Evolutionary conservation across 495 filamentous ascomycete genomes (phyloP).

Genomic region (Aspergillus diversus): DNA sequence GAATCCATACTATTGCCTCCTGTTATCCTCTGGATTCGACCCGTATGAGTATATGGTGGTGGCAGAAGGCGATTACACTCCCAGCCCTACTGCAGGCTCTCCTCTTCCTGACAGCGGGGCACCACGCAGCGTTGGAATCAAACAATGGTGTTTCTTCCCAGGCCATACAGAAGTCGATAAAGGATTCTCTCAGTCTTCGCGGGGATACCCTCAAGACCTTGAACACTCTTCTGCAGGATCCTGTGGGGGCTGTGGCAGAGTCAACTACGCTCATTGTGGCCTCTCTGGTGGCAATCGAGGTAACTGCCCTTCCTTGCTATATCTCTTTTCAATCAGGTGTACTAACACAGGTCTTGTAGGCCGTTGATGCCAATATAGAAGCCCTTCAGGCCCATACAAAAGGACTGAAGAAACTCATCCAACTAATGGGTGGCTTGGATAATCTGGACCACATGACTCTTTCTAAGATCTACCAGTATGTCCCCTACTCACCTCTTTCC

Average conservation of each 20-base stretch:
- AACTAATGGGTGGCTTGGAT: conserved; percentile 10
- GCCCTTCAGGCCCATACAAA: conserved; percentile 8
- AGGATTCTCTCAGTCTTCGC: conserved; percentile 8
- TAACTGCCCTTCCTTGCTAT: neutral
- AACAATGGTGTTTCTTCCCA: conserved; percentile 10
- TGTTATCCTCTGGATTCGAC: conserved; percentile 15
- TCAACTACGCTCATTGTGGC: conserved; percentile 12
- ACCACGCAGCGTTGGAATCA: conserved; percentile 11
- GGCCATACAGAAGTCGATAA: conserved; percentile 5
- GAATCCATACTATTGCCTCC: conserved; percentile 11
- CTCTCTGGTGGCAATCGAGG: conserved; percentile 9
- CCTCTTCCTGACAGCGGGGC: conserved; percentile 14
- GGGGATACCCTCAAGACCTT: conserved; percentile 7
- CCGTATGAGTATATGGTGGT: conserved; percentile 17
- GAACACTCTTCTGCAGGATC: conserved; percentile 15
- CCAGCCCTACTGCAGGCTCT: conserved; percentile 12
- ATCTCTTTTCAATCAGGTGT: neutral
- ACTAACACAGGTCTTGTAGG: neutral
- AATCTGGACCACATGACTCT: conserved; percentile 17
- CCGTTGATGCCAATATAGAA: conserved; percentile 12
- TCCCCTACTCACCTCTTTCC: neutral
- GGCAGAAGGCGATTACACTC: conserved; percentile 14
- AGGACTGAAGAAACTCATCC: conserved; percentile 4
- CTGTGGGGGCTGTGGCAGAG: conserved; percentile 11
- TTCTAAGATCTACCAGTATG: conserved; percentile 19